phyloP scores from a whole-genome alignment of 2,329 filamentous ascomycete species.

The Fusarium sp. region DNA sequence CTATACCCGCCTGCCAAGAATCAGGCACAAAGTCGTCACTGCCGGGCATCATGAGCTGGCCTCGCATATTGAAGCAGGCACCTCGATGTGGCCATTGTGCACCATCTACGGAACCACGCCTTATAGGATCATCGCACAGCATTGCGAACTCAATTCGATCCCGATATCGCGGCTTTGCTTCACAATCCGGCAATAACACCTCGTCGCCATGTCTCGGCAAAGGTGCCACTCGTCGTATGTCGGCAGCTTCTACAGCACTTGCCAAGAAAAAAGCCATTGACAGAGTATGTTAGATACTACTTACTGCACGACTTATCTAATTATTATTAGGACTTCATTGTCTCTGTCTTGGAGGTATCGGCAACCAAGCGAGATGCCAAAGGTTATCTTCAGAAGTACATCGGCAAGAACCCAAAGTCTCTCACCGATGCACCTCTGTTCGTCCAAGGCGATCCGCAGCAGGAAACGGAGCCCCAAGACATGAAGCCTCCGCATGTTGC shows the following conservation, averaged over 20 bases:
- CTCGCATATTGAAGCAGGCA: slow-evolving; percentile 55
- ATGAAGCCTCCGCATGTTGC: slow-evolving; percentile 71
- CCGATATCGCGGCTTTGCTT: slow-evolving; percentile 26
- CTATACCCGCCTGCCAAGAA: slow-evolving; percentile 8
- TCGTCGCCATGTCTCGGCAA: slow-evolving; percentile 19
- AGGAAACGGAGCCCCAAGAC: slow-evolving; percentile 14
- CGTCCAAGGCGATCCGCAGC: slow-evolving; percentile 48
- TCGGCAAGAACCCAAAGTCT: slow-evolving; percentile 47
- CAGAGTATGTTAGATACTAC: slow-evolving; percentile 42
- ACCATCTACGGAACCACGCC: slow-evolving; percentile 10
- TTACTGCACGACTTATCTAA: slow-evolving; percentile 16
- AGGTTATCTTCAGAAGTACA: slow-evolving; percentile 90
- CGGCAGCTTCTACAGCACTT: slow-evolving; percentile 46
- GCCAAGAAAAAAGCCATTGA: slow-evolving; percentile 50
- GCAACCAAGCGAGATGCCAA: slow-evolving; percentile 94
- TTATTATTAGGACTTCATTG: slow-evolving; percentile 77
- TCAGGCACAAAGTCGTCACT: slow-evolving; percentile 19
- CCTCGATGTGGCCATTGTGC: slow-evolving; percentile 43
- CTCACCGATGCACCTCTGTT: slow-evolving; percentile 48
- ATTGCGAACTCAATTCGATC: slow-evolving; percentile 14
- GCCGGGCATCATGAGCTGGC: slow-evolving; percentile 54
- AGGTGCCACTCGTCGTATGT: slow-evolving; percentile 45
- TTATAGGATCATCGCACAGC: background rate
- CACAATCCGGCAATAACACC: slow-evolving; percentile 20
- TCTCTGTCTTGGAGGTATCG: slow-evolving; percentile 87